Evolutionary conservation across 805 yeast species (phyloP).

Genomic region (Wickerhamiella sergipiensis): DNA sequence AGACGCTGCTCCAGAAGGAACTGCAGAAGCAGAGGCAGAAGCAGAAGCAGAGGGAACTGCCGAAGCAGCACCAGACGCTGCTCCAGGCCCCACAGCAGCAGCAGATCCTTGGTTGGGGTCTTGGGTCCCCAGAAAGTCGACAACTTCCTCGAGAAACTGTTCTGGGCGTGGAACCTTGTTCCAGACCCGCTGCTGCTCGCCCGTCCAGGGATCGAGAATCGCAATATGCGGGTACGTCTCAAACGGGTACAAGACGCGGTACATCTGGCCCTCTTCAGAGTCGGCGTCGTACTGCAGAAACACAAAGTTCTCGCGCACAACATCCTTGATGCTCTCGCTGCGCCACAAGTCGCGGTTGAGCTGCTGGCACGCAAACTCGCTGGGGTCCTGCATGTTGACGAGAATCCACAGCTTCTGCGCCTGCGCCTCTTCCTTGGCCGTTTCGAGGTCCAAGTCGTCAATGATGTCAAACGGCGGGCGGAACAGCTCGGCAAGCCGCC

Average conservation of each 20-base stretch:
- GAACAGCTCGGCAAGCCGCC: constrained; percentile 67
- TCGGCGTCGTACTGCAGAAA: constrained; percentile 78
- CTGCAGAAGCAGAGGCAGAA: neutral
- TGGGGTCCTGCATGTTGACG: constrained; percentile 73
- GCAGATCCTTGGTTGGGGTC: neutral
- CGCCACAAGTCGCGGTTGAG: constrained; percentile 93
- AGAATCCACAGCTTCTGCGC: constrained; percentile 63
- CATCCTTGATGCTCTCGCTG: constrained; percentile 43
- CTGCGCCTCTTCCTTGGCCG: constrained; percentile 58
- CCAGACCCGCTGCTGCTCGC: constrained; percentile 78
- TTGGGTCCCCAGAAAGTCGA: constrained; percentile 40
- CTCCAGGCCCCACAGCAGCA: neutral
- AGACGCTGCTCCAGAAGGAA: neutral
- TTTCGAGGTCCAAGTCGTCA: constrained; percentile 49
- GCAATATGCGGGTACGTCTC: constrained; percentile 72
- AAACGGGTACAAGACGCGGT: constrained; percentile 59
- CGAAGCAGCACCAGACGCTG: too few relatives aligned
- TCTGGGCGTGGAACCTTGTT: constrained; percentile 44
- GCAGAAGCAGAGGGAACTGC: neutral
- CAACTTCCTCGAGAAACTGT: constrained; percentile 52
- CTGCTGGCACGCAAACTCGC: constrained; percentile 79
- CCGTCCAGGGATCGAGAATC: constrained; percentile 87
- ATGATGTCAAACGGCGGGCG: constrained; percentile 92
- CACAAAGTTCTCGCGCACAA: constrained; percentile 54
- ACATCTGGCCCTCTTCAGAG: constrained; percentile 59